Evolutionary conservation across 2,329 filamentous ascomycete genomes (phyloP).

Genomic region (Onygenales sp.): DNA sequence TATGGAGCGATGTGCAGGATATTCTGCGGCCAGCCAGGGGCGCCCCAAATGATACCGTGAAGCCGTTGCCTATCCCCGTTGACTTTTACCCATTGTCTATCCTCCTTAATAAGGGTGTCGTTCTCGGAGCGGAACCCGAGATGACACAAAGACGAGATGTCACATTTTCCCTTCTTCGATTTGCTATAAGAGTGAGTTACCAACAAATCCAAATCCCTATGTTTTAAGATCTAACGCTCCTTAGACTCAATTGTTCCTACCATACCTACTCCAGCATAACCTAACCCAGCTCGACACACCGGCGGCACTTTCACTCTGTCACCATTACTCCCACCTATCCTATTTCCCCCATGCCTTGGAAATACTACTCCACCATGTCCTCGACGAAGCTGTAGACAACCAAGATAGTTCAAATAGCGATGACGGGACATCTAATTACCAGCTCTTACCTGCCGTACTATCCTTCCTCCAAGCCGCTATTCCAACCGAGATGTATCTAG

Average conservation of each 20-base stretch:
- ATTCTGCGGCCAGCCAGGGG: constrained; percentile 61
- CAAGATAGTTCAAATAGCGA: constrained; percentile 17
- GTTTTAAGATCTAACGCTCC: constrained; percentile 6
- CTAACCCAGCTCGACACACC: constrained; percentile 66
- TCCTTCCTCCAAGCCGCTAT: constrained; percentile 62
- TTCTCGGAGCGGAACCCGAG: constrained; percentile 85
- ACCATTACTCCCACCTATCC: constrained; percentile 74
- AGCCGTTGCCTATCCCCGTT: constrained; percentile 67
- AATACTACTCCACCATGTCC: constrained; percentile 79
- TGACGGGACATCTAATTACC: constrained; percentile 5
- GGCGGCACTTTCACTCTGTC: constrained; percentile 70
- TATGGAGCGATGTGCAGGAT: constrained; percentile 83
- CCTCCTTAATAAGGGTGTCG: constrained; percentile 77
- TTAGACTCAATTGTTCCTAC: constrained; percentile 89
- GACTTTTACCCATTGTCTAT: constrained; percentile 94
- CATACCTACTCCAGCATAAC: constrained; percentile 73
- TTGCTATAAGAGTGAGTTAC: constrained; percentile 67
- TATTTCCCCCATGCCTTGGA: constrained; percentile 94
- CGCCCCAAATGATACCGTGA: constrained; percentile 55
- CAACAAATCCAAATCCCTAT: neutral
- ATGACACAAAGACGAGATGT: constrained; percentile 87
- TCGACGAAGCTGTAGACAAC: constrained; percentile 87
- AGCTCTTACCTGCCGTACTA: constrained; percentile 42
- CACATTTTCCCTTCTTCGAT: constrained; percentile 69
- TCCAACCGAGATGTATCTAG: constrained; percentile 64